Evolutionary conservation across 164 flowering plant species (phyloP).

Genomic region (Piper longum): DNA sequence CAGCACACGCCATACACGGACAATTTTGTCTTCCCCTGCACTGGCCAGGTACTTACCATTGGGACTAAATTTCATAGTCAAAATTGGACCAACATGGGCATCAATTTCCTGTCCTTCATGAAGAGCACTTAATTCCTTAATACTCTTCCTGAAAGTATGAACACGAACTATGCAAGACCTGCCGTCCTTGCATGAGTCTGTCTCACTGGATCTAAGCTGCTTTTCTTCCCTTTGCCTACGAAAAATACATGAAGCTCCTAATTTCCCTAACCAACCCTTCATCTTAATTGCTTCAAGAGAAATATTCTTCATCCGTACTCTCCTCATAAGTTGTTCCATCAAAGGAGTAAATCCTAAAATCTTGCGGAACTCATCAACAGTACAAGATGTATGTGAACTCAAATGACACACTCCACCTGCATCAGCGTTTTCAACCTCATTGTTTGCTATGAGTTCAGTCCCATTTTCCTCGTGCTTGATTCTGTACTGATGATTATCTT

Average conservation of each 20-base stretch:
- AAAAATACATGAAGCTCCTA: conserved; percentile 32
- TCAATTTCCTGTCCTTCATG: conserved; percentile 62
- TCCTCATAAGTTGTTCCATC: conserved; percentile 22
- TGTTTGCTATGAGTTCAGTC: conserved; percentile 20
- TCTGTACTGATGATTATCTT: conserved; percentile 14
- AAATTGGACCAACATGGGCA: conserved; percentile 74
- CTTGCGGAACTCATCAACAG: conserved; percentile 33
- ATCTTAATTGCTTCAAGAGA: conserved; percentile 18
- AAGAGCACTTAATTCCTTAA: conserved; percentile 75
- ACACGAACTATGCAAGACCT: conserved; percentile 48
- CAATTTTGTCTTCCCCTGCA: conserved; percentile 82
- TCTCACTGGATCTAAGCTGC: conserved; percentile 7
- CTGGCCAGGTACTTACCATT: conserved; percentile 82
- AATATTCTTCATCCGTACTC: conserved; percentile 11
- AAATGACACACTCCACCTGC: conserved; percentile 23
- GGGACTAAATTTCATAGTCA: conserved; percentile 84
- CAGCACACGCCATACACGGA: conserved; percentile 71
- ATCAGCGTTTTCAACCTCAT: conserved; percentile 20
- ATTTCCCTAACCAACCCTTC: conserved; percentile 37
- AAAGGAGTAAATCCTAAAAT: conserved; percentile 26
- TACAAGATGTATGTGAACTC: conserved; percentile 25
- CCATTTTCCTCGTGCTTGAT: conserved; percentile 33
- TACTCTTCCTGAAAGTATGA: conserved; percentile 32
- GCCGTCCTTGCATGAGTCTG: conserved; percentile 7
- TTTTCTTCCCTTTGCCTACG: conserved; percentile 20